Conservation (phyloP, 805 yeast species). For the Yamadazyma ubonensis region DNA sequence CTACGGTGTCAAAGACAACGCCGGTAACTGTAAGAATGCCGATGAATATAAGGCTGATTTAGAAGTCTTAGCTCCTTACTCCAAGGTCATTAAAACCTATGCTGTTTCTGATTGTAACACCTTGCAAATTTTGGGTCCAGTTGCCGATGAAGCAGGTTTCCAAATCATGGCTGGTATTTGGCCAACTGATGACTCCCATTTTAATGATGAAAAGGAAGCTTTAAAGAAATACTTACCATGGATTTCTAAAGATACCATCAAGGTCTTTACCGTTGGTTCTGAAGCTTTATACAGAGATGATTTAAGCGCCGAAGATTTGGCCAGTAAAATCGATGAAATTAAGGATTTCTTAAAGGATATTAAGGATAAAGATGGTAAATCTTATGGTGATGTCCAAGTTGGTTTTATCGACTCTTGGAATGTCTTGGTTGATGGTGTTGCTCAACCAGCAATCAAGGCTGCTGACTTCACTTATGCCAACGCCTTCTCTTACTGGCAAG, state of each 20-base stretch:
- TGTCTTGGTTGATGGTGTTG: constrained; percentile 75
- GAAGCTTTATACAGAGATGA: constrained; percentile 94
- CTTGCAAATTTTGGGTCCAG: constrained; percentile 80
- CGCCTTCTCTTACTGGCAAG: constrained; percentile 99
- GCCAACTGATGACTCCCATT: constrained; percentile 88
- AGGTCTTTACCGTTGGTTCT: constrained; percentile 86
- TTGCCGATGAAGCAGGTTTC: constrained; percentile 76
- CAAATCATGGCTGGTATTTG: constrained; percentile 81
- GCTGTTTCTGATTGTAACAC: constrained; percentile 96
- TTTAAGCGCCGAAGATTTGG: constrained; percentile 71
- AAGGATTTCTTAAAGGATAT: constrained; percentile 59
- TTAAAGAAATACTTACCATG: constrained; percentile 67
- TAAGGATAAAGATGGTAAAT: constrained; percentile 76
- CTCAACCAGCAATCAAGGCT: constrained; percentile 69
- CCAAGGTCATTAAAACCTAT: constrained; percentile 75
- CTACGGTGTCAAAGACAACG: constrained; percentile 76
- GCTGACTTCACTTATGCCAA: constrained; percentile 88
- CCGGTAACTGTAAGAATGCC: constrained; percentile 74
- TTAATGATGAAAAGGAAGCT: constrained; percentile 70
- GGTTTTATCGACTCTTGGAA: constrained; percentile 98
- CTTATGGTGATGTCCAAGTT: constrained; percentile 69
- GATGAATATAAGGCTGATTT: constrained; percentile 72
- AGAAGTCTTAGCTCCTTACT: constrained; percentile 53
- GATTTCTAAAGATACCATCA: constrained; percentile 65
- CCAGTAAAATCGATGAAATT: constrained; percentile 61